Conservation (phyloP, 352 stramenopile species). For the Phytophthora idaei region DNA sequence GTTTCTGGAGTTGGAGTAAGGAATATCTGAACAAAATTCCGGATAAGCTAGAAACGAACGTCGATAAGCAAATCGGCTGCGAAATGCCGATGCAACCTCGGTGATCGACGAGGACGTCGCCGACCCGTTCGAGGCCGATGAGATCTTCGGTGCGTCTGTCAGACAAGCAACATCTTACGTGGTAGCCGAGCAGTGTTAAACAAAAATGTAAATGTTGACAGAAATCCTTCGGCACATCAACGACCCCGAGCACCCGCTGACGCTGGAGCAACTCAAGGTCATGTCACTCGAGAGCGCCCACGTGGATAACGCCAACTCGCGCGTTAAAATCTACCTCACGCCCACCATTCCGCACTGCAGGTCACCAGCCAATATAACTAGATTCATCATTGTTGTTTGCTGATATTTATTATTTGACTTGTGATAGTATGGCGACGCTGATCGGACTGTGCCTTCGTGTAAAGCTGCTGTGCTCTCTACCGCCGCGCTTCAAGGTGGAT, state of each 20-base stretch:
- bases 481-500: slow-evolving; percentile 92
- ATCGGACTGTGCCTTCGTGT: slow-evolving; percentile 96
- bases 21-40: too few relatives aligned
- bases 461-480: slow-evolving; percentile 95
- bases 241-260: slow-evolving; percentile 93
- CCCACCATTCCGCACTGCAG: slow-evolving; percentile 98
- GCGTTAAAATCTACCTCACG: slow-evolving; percentile 88
- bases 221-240: slow-evolving; percentile 91
- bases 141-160: slow-evolving; percentile 79
- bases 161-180: not conserved
- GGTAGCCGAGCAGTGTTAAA: not conserved
- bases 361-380: slow-evolving; percentile 17
- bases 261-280: slow-evolving; percentile 94
- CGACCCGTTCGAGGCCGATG: slow-evolving; percentile 83
- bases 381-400: slow-evolving; percentile 2
- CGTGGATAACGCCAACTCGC: slow-evolving; percentile 84
- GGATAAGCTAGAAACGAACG: too few relatives aligned
- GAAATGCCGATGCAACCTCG: too few relatives aligned
- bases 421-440: slow-evolving; percentile 94
- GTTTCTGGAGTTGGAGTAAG: too few relatives aligned
- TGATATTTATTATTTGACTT: slow-evolving; percentile 3
- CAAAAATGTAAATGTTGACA: slow-evolving; percentile 23
- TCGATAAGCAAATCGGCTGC: too few relatives aligned
- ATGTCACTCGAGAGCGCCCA: slow-evolving; percentile 90
- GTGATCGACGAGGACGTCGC: slow-evolving; percentile 56